A percentile compares a stretch with the other conserved stretches of the same genome.
Evolutionary conservation across 768 basidiomycete genomes (phyloP).

Genomic region (Termitomyces sp.): DNA sequence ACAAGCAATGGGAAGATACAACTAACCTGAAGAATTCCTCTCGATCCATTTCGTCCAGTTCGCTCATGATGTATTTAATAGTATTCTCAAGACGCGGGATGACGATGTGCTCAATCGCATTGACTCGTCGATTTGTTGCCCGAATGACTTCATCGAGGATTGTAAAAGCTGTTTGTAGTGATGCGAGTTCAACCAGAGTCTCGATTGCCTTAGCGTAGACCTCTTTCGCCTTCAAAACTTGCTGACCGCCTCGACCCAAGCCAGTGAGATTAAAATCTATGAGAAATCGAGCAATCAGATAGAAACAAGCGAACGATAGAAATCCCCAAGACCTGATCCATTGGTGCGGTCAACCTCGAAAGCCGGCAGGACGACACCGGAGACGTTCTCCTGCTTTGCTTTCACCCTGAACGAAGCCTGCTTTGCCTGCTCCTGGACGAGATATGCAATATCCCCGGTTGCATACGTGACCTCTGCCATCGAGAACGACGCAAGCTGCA

Average conservation of each 20-base stretch:
- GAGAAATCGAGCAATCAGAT: background rate
- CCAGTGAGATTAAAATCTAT: constrained; percentile 96
- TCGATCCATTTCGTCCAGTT: constrained; percentile 98
- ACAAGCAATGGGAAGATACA: background rate
- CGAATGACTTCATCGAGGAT: constrained; percentile 99
- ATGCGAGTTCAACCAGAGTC: constrained; percentile 95
- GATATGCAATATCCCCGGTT: constrained; percentile 95
- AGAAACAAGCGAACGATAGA: background rate
- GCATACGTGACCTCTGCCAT: constrained; percentile 98
- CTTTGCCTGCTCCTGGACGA: constrained; percentile 94
- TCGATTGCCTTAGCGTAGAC: constrained; percentile 98
- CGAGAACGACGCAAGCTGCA: constrained; percentile 98
- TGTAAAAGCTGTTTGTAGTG: constrained; percentile 95
- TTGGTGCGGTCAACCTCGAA: constrained; percentile 88
- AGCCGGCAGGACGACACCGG: constrained; percentile 91
- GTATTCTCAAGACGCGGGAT: constrained; percentile 96
- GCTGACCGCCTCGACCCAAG: constrained; percentile 94
- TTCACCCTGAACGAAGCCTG: constrained; percentile 89
- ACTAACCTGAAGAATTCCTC: constrained; percentile 86
- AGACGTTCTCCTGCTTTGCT: constrained; percentile 96
- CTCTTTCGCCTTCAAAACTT: constrained; percentile 91
- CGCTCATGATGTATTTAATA: constrained; percentile 95
- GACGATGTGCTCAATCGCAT: constrained; percentile 96
- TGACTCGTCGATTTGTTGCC: constrained; percentile 97
- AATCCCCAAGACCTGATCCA: constrained; percentile 58